Conservation (phyloP, 805 yeast genomes). For the Nakazawaea ambrosiae region DNA sequence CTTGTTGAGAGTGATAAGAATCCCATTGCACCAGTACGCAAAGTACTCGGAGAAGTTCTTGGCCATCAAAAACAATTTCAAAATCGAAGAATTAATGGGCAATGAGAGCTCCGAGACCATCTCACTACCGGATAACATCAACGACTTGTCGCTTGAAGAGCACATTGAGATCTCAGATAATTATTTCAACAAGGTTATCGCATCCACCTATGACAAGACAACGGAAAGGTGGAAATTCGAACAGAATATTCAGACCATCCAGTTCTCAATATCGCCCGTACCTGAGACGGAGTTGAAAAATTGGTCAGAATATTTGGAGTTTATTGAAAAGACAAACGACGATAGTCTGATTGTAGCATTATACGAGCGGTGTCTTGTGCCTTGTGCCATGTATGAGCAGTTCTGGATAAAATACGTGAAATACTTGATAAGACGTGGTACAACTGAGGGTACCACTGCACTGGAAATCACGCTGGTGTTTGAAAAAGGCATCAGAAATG, state of each 20-base stretch:
- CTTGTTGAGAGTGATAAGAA: slow-evolving; percentile 36
- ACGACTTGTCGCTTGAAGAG: slow-evolving; percentile 29
- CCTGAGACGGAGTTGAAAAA: slow-evolving; percentile 33
- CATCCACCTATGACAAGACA: slow-evolving; percentile 43
- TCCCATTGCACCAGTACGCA: slow-evolving; percentile 86
- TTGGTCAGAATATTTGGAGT: slow-evolving; percentile 63
- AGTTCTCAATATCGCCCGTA: slow-evolving; percentile 45
- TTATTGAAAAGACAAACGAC: slow-evolving; percentile 26
- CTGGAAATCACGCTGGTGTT: slow-evolving; percentile 37
- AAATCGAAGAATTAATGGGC: slow-evolving; percentile 25
- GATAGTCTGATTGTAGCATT: slow-evolving; percentile 32
- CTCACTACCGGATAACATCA: background rate
- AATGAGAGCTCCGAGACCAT: slow-evolving; percentile 16
- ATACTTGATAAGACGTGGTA: slow-evolving; percentile 34
- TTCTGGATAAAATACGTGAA: slow-evolving; percentile 66
- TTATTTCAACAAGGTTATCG: slow-evolving; percentile 35
- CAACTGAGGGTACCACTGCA: slow-evolving; percentile 19
- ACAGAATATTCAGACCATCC: slow-evolving; percentile 47
- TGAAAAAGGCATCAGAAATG: slow-evolving; percentile 39
- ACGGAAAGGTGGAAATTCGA: slow-evolving; percentile 68
- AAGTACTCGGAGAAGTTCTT: slow-evolving; percentile 53
- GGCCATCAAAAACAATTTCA: slow-evolving; percentile 28
- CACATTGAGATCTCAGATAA: slow-evolving; percentile 34
- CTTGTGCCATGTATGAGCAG: slow-evolving; percentile 50
- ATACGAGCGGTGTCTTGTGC: slow-evolving; percentile 70